Conservation (phyloP, 148 eudicot genomes). For the Diospyros lotus region DNA sequence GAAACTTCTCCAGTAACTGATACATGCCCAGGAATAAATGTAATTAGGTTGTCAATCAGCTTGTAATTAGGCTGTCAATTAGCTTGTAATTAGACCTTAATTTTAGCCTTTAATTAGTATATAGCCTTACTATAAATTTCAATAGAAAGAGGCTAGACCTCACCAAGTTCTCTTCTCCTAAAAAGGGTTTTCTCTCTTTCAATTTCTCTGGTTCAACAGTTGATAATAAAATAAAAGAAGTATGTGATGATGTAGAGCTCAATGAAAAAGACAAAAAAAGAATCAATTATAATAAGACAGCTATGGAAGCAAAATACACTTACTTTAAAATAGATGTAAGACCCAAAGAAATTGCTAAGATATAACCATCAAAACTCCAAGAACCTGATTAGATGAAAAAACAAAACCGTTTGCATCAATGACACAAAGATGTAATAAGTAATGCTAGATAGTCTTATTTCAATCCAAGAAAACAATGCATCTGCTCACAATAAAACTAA, state of each 20-base stretch:
- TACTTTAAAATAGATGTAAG: constrained; percentile 72
- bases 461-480: background rate
- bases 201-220: background rate
- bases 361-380: constrained; percentile 50
- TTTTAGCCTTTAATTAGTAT: too few relatives aligned
- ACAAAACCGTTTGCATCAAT: constrained; percentile 8
- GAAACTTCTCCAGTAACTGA: too few relatives aligned
- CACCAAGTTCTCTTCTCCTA: too few relatives aligned
- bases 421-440: background rate
- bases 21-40: too few relatives aligned
- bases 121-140: too few relatives aligned
- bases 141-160: too few relatives aligned
- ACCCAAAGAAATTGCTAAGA: constrained; percentile 75
- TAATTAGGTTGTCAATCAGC: too few relatives aligned
- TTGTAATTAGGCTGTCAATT: too few relatives aligned
- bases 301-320: constrained; percentile 12
- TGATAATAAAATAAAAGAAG: background rate
- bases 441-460: background rate
- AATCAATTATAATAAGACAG: background rate
- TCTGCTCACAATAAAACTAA: background rate
- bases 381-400: constrained; percentile 47
- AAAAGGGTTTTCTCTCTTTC: too few relatives aligned
- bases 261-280: constrained; percentile 5
- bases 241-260: background rate
- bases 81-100: too few relatives aligned